Percentiles rank a stretch among this genome's conserved stretches.
phyloP scores from a whole-genome alignment of 495 filamentous ascomycete species.

The Penicillium canescens region DNA sequence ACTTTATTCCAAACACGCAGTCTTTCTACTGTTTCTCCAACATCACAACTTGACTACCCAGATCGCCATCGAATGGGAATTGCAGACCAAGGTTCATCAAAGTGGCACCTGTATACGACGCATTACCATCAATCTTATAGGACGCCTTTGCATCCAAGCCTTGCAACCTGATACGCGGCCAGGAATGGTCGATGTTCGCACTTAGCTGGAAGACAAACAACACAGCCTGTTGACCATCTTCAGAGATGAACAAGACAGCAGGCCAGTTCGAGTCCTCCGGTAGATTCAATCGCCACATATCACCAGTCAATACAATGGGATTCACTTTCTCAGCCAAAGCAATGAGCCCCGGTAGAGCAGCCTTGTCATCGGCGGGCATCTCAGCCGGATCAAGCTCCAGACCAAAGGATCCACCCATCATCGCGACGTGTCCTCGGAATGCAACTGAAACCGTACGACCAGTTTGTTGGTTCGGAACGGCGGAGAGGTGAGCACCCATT shows the following conservation, averaged over 20 bases:
- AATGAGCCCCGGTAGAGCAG: conserved; percentile 46
- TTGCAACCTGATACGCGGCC: conserved; percentile 40
- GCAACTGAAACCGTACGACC: conserved; percentile 45
- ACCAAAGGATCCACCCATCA: conserved; percentile 60
- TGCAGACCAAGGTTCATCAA: conserved; percentile 50
- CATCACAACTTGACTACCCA: conserved; percentile 40
- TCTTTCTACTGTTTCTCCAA: conserved; percentile 26
- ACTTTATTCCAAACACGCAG: no score
- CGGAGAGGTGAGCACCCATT: conserved; percentile 58
- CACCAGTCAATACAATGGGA: conserved; percentile 49
- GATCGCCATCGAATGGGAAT: conserved; percentile 34
- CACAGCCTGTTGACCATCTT: conserved; percentile 36
- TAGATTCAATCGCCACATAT: conserved; percentile 51
- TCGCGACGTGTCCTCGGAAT: conserved; percentile 56
- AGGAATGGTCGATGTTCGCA: conserved; percentile 39
- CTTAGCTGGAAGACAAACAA: conserved; percentile 51
- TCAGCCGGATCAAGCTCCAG: conserved; percentile 51
- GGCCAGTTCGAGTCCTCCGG: conserved; percentile 58
- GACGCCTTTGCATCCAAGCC: conserved; percentile 42
- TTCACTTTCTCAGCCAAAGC: conserved; percentile 49
- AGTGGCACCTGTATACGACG: conserved; percentile 39
- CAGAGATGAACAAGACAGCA: conserved; percentile 50
- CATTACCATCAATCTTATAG: conserved; percentile 39
- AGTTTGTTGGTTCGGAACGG: conserved; percentile 53
- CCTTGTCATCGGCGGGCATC: conserved; percentile 41